Evolutionary conservation across 208 protist genomes (phyloP).

Genomic region (Herpetomonas samuelpessoai): DNA sequence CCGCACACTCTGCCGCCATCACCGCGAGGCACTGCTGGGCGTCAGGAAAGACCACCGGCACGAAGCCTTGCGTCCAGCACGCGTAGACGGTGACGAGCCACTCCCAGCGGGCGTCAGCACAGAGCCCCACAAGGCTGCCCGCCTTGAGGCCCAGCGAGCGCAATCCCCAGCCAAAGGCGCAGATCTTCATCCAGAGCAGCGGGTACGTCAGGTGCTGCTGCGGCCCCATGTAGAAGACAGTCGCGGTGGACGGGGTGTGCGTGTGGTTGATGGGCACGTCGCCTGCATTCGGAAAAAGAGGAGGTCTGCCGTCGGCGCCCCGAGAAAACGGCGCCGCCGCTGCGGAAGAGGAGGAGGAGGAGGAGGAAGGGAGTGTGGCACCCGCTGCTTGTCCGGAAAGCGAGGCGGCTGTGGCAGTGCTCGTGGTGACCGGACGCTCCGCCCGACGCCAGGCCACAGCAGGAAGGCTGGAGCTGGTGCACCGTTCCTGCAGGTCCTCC

Average conservation of each 20-base stretch:
- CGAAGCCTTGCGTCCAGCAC: constrained; percentile 40
- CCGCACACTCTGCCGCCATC: constrained; percentile 13
- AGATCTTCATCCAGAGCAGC: constrained; percentile 46
- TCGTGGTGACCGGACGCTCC: background rate
- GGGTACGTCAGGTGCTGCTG: constrained; percentile 44
- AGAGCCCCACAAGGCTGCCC: constrained; percentile 42
- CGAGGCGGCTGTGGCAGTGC: background rate
- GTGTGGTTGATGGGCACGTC: constrained; percentile 5
- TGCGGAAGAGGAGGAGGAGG: background rate
- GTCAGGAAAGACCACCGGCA: constrained; percentile 39
- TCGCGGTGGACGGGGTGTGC: background rate
- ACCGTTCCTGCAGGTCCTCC: background rate
- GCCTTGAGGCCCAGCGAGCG: constrained; percentile 39
- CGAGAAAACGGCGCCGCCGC: no score
- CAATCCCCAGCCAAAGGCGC: constrained; percentile 50
- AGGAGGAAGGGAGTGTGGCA: background rate
- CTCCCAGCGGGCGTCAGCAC: constrained; percentile 72
- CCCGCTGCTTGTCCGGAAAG: no score
- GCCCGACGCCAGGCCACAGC: background rate
- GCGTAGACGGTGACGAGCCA: constrained; percentile 72
- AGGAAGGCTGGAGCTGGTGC: no score
- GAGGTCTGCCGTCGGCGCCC: no score
- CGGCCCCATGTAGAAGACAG: constrained; percentile 39
- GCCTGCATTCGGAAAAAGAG: background rate
- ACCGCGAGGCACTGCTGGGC: constrained; percentile 19